Conservation (phyloP, 2,329 filamentous ascomycete genomes). For the Fusarium ramigenum region DNA sequence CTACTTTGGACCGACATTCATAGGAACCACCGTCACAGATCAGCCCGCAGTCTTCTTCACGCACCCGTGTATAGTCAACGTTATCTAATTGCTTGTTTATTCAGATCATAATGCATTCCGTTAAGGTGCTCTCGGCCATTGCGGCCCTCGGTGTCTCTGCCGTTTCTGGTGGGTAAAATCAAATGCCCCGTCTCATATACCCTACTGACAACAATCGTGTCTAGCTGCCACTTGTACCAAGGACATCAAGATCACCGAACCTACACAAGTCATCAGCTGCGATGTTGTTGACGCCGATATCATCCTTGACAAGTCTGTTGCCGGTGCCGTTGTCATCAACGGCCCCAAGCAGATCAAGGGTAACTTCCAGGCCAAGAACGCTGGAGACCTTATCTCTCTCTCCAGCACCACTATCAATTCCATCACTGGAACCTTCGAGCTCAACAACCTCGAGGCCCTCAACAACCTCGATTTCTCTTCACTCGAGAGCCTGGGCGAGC, state of each 20-base stretch:
- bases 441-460: conserved; percentile 75
- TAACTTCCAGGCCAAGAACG: conserved; percentile 69
- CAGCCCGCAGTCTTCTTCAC: background rate
- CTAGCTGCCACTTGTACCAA: conserved; percentile 52
- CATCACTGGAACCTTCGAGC: conserved; percentile 75
- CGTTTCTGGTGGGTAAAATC: conserved; percentile 53
- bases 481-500: conserved; percentile 71
- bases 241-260: conserved; percentile 71
- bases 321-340: conserved; percentile 68
- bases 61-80: background rate
- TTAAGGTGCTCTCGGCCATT: conserved; percentile 56
- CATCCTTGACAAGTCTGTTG: conserved; percentile 65
- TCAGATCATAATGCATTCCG: conserved; percentile 58
- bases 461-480: conserved; percentile 71
- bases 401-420: conserved; percentile 66
- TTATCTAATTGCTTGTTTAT: conserved; percentile 29
- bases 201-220: conserved; percentile 1
- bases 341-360: conserved; percentile 67
- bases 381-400: conserved; percentile 67
- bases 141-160: conserved; percentile 54
- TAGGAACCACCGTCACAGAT: conserved; percentile 17
- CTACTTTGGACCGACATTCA: conserved; percentile 17
- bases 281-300: conserved; percentile 75
- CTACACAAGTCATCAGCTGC: conserved; percentile 73
- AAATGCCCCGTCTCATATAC: background rate